Evolutionary conservation across 495 filamentous ascomycete genomes (phyloP), one percentile per base, ranked within the genome.

Genomic region (Lasiosphaeria ovina): DNA sequence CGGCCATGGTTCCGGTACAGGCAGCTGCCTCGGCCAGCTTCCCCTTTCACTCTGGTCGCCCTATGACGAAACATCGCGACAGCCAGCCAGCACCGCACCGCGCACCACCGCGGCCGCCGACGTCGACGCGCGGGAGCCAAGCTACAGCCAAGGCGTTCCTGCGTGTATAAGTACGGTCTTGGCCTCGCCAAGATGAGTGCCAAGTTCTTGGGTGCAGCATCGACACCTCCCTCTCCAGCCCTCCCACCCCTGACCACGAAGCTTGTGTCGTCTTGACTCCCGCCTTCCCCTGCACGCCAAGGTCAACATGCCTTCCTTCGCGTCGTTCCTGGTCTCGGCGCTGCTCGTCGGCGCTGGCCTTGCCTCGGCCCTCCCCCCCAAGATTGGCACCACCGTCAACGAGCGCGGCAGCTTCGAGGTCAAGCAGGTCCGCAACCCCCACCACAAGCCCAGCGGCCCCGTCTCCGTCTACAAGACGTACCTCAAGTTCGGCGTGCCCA

Each of bases 381-480:
- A 55, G 53, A 66, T 73, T 54, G 71, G 67, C 47, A 72, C 55
- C 4, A 67, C 69, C 35, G 58, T 52, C 35, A 48, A 56, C 10
- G 42, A 58, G 33, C 33, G 32, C 45, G 7, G 42, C 51, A 54
- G 8, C 57, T 33, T 53, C 17, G 49, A 40, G 42, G 17, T 88
- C 52, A 77, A 82, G 42, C 80, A 82, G 57, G 71, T 81, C 17
- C 77, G 75, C 52, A 85, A 82, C 58, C 73, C 73, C 31, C 65
- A 72, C 53, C 77, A 79, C 53, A 64, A 73, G 42, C 70, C 68
- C 53, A 75, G 84, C 62, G 83, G 84, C 24, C 79, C 80, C 7
- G 67, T 75, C 33, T 81, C 83, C 36, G 67, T 89, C 34, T 75
- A 78, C 58, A 86, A 79, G 69, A 82, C 86, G 35, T 87, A 87